Conservation (phyloP, 2,329 filamentous ascomycete species). For the Sporothrix schenckii region DNA sequence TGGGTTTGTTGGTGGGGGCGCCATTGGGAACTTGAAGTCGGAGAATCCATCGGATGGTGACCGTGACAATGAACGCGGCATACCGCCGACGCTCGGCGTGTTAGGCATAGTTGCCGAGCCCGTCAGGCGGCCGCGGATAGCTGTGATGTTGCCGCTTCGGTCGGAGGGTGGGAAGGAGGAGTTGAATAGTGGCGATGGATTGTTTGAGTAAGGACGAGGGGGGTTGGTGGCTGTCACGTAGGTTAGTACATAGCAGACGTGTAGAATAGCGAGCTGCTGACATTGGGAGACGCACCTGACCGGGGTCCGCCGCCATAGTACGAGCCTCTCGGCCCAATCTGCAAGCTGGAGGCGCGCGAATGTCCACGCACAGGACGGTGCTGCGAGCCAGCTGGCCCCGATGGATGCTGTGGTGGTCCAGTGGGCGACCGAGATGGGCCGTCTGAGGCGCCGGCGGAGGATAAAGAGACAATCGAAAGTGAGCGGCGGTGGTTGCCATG, state of each 20-base stretch:
- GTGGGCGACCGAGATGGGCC: conserved; percentile 19
- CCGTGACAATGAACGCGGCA: conserved; percentile 46
- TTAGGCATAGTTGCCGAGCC: conserved; percentile 51
- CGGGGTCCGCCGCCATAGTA: conserved; percentile 51
- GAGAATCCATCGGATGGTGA: conserved; percentile 52
- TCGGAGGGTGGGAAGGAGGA: conserved; percentile 55
- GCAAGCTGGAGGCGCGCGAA: conserved; percentile 77
- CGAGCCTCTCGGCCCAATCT: conserved; percentile 62
- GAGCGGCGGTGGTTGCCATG: conserved; percentile 67
- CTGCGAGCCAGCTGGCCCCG: not conserved
- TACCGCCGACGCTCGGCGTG: conserved; percentile 47
- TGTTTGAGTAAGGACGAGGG: conserved; percentile 50
- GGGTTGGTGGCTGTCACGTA: conserved; percentile 45
- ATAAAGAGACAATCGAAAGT: conserved; percentile 80
- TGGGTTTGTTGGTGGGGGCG: conserved; percentile 36
- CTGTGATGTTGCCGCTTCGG: conserved; percentile 45
- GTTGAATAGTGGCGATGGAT: conserved; percentile 57
- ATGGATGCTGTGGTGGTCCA: conserved; percentile 18
- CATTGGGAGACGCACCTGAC: conserved; percentile 41
- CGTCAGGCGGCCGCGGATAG: conserved; percentile 45
- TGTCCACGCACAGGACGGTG: conserved; percentile 65
- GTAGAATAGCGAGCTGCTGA: not conserved
- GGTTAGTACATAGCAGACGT: not conserved
- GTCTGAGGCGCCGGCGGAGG: conserved; percentile 53
- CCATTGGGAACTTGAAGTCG: conserved; percentile 61